Conservation (phyloP, 2,329 filamentous ascomycete genomes). For the Salinomyces thailandicus region DNA sequence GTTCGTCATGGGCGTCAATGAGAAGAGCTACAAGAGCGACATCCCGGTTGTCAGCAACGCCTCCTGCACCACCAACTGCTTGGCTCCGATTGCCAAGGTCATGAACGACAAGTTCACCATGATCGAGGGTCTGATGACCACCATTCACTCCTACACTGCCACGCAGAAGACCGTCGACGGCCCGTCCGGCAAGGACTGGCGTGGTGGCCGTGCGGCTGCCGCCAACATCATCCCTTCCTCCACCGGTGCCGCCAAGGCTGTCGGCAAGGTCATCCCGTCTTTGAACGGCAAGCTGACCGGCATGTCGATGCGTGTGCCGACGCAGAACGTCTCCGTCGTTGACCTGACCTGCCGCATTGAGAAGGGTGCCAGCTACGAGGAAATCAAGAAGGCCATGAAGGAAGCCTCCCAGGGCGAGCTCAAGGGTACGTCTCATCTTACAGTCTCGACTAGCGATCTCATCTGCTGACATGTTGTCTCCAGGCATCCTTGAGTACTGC, state of each 20-base stretch:
- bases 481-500: constrained; percentile 84
- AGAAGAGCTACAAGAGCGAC: constrained; percentile 83
- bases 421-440: constrained; percentile 52
- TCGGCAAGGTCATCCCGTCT: constrained; percentile 97
- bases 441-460: neutral
- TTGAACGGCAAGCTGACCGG: constrained; percentile 99
- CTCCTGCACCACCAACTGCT: constrained; percentile 99
- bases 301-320: constrained; percentile 99
- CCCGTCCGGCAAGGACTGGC: constrained; percentile 97
- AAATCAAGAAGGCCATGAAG: constrained; percentile 89
- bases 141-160: constrained; percentile 98
- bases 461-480: constrained; percentile 15
- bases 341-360: constrained; percentile 90
- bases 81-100: constrained; percentile 98
- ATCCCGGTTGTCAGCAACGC: constrained; percentile 96
- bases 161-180: constrained; percentile 99
- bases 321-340: constrained; percentile 97
- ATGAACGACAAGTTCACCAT: constrained; percentile 97
- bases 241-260: constrained; percentile 98
- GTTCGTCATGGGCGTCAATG: constrained; percentile 99
- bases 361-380: constrained; percentile 77
- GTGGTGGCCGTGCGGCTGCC: constrained; percentile 95
- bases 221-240: constrained; percentile 99
- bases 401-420: constrained; percentile 70
- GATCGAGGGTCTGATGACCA: constrained; percentile 99